Evolutionary conservation across 2,329 filamentous ascomycete genomes (phyloP), one percentile per base, ranked within the genome.

Genomic region (Paraphaeosphaeria minitans): DNA sequence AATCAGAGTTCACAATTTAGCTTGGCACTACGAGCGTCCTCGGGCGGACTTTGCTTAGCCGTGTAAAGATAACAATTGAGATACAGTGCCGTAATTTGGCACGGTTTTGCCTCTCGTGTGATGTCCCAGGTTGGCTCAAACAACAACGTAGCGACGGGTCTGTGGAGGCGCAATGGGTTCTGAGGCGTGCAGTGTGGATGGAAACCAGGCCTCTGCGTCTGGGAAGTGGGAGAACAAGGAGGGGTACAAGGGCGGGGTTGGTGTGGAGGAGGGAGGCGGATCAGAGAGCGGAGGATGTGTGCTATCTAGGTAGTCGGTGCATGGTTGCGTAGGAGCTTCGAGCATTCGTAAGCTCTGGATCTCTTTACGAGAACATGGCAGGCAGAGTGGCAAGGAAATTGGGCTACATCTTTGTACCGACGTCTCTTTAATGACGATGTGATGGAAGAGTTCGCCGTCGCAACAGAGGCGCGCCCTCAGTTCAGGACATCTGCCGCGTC

Each of bases 211-310:
- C 29, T 75, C 70, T 4, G 69, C 63, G 3, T 54, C 56, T 5
- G 73, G 66, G 56, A 80, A 81, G 52, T 81, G 78, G 5, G 61
- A 61, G 7, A 43, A 43, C 29, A 16, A 83, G 63, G 24, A 83
- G 61, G n/a, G 74, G 62, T 0, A 78, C 52, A 24, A 83, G 57
- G 0, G 77, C 79, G 47, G 80, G 77, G n/a, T 77, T 63, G 29
- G 77, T 69, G 42, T 70, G 62, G 2, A 82, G 74, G 8, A 78
- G 67, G 47, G 77, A 74, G 22, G 78, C 80, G 22, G 80, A 82
- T 80, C 81, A 82, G 10, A 82, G 69, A 5, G 77, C 63, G 56
- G 75, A 71, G 56, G 75, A 77, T 41, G 82, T 74, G 57, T n/a
- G n/a, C n/a, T n/a, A n/a, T 82, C 74, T 53, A 71, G 16, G 33